phyloP scores from a whole-genome alignment of 208 protist species.

The Leishmania amazonensis region DNA sequence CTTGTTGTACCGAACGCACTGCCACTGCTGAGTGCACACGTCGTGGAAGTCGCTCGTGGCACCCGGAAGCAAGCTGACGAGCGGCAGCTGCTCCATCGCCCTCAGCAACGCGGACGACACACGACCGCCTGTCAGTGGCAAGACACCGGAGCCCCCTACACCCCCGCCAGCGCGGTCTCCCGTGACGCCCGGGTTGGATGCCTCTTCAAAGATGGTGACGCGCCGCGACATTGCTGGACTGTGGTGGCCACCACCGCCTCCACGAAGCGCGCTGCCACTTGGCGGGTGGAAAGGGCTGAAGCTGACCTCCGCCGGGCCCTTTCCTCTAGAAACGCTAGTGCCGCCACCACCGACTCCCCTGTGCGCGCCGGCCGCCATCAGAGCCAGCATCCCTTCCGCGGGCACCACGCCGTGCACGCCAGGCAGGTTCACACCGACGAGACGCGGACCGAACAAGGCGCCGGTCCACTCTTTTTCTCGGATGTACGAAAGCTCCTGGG shows the following conservation, averaged over 20 bases:
- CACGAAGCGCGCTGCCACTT: neutral
- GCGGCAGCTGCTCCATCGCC: slow-evolving; percentile 47
- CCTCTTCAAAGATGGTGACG: slow-evolving; percentile 48
- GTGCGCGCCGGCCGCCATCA: slow-evolving; percentile 13
- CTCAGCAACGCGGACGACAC: slow-evolving; percentile 48
- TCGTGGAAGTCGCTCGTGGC: slow-evolving; percentile 36
- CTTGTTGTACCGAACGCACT: slow-evolving; percentile 37
- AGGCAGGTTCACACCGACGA: slow-evolving; percentile 17
- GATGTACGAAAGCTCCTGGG: slow-evolving; percentile 44
- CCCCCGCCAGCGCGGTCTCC: slow-evolving; percentile 4
- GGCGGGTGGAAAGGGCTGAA: neutral
- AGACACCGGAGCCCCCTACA: neutral
- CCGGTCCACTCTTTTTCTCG: slow-evolving; percentile 52
- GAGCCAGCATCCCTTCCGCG: slow-evolving; percentile 16
- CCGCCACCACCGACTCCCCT: neutral
- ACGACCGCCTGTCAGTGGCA: slow-evolving; percentile 20
- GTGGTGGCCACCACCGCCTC: neutral
- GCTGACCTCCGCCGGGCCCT: neutral
- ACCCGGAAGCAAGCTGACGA: slow-evolving; percentile 42
- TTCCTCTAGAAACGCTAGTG: neutral
- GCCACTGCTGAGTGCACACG: slow-evolving; percentile 46
- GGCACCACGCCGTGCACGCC: slow-evolving; percentile 38
- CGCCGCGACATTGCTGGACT: slow-evolving; percentile 19
- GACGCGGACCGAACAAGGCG: slow-evolving; percentile 45
- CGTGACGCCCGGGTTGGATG: neutral